Conservation (phyloP, 1,284 basidiomycete species). For the Chondrostereum purpureum region DNA sequence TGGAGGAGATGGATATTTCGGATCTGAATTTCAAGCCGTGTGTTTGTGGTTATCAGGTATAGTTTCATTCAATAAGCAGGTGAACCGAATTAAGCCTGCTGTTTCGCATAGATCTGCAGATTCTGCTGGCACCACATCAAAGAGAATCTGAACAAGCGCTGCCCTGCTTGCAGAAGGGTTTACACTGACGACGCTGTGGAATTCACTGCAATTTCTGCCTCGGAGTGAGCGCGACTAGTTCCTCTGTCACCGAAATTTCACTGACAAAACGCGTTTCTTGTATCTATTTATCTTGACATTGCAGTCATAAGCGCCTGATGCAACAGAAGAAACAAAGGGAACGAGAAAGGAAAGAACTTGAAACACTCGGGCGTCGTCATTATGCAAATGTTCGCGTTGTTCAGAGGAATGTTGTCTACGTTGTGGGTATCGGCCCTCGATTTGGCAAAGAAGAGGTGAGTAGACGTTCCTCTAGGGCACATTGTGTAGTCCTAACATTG, state of each 20-base stretch:
- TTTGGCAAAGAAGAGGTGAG: constrained; percentile 92
- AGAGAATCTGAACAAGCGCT: constrained; percentile 92
- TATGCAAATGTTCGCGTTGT: constrained; percentile 93
- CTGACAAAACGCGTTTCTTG: constrained; percentile 3
- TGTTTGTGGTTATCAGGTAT: constrained; percentile 95
- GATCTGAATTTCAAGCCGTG: constrained; percentile 99
- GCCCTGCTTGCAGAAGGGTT: constrained; percentile 92
- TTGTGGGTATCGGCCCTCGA: constrained; percentile 85
- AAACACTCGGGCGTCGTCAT: constrained; percentile 80
- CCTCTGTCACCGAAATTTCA: constrained; percentile 8
- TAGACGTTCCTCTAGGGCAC: constrained; percentile 28
- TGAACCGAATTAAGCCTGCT: constrained; percentile 4
- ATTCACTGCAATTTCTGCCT: constrained; percentile 92
- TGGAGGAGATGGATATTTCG: constrained; percentile 98
- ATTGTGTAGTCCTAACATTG: constrained; percentile 1
- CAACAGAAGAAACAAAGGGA: constrained; percentile 96
- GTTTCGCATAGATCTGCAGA: constrained; percentile 77
- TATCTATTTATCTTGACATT: constrained; percentile 10
- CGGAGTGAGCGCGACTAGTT: constrained; percentile 68
- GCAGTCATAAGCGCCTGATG: constrained; percentile 91
- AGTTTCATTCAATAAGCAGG: constrained; percentile 16
- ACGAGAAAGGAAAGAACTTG: constrained; percentile 94
- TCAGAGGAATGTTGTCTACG: constrained; percentile 95
- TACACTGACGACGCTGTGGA: constrained; percentile 93
- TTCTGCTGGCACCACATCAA: constrained; percentile 99